A percentile compares a stretch with the other conserved stretches of the same genome.
Conservation (phyloP, 1,139 yeast genomes). For the Zygoascus meyerae region DNA sequence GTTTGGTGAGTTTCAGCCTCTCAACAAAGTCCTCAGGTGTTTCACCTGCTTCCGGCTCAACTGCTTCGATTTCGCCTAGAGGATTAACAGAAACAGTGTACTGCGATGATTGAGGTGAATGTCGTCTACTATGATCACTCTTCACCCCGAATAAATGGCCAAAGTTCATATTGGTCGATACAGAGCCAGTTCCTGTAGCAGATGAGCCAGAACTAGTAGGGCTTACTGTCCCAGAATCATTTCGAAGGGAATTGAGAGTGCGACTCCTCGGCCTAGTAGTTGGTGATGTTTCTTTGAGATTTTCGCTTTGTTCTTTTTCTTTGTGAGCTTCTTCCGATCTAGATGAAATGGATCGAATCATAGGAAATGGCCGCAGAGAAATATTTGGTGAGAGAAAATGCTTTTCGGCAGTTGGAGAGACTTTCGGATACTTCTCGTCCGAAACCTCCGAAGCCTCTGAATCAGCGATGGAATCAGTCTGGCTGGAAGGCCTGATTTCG, state of each 20-base stretch:
- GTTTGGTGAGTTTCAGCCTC: slow-evolving; percentile 30
- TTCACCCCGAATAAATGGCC: slow-evolving; percentile 5
- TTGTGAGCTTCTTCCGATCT: slow-evolving; percentile 13
- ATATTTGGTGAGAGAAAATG: background rate
- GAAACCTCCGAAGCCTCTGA: too few relatives aligned
- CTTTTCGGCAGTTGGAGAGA: background rate
- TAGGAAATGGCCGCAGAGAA: slow-evolving; percentile 12
- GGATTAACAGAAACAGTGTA: slow-evolving; percentile 1
- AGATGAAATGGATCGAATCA: slow-evolving; percentile 16
- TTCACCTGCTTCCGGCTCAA: slow-evolving; percentile 25
- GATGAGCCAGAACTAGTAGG: background rate
- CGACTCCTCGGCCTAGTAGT: slow-evolving; percentile 20
- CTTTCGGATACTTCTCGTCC: background rate
- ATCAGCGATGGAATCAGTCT: too few relatives aligned
- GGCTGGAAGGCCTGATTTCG: background rate
- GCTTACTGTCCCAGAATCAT: slow-evolving; percentile 10
- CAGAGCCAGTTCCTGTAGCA: background rate
- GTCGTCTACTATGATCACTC: slow-evolving; percentile 8
- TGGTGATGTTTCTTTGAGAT: background rate
- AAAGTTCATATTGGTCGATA: slow-evolving; percentile 5
- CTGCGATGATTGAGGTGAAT: slow-evolving; percentile 5
- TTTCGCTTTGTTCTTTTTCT: background rate
- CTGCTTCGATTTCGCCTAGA: slow-evolving; percentile 6
- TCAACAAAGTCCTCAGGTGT: slow-evolving; percentile 35
- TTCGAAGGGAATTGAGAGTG: slow-evolving; percentile 21